Base-by-base conservation (phyloP, 305 asterid genomes). In the Vinca major region DNA sequence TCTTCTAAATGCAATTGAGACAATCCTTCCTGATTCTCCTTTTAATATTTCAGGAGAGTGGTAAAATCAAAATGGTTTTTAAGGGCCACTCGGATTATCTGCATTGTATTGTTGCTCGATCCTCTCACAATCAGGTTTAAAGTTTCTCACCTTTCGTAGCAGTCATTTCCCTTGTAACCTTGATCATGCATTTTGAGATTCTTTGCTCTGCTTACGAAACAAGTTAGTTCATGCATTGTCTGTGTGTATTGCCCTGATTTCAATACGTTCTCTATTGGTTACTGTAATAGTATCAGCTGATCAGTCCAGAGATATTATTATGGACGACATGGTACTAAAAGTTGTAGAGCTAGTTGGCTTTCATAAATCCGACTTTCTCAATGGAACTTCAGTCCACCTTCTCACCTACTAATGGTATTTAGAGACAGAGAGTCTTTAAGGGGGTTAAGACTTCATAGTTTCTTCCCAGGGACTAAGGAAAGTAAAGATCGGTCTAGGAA, bases 31-130 rank as follows among this genome's bases (percentile, higher is more conserved):
- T 75, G 54, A 51, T 62, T 57, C 21, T 13, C 77, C 49, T 55
- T 55, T 45, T 56, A 47, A 26, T 41, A 19, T 62, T 67, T 77
- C 83, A 92, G 97, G 97, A 90, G 85, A 86, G 78, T 70, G 63
- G 88, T 73, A 49, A 72, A 78, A 81, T 88, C 68, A 90, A 92
- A 79, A 88, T 76, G 87, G 90, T 82, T 67, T 85, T 90, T 68
- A 85, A 86, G 78, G 97, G 97, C 65, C 98, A 92, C 69, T 80
- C 86, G 6, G 86, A 85, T 82, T 92, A 88, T 80, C 79, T 92
- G 68, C 98, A 90, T 67, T 84, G 93, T 65, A 66, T 92, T 70
- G 77, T 78, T 73, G 85, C 87, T 52, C 86, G 93, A 81, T 83
- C 75, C 64, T 82, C 84, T 75, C 83, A 82, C 73, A 81, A 78